phyloP scores from a whole-genome alignment of 2,329 filamentous ascomycete species.

The Epichloe festucae region DNA sequence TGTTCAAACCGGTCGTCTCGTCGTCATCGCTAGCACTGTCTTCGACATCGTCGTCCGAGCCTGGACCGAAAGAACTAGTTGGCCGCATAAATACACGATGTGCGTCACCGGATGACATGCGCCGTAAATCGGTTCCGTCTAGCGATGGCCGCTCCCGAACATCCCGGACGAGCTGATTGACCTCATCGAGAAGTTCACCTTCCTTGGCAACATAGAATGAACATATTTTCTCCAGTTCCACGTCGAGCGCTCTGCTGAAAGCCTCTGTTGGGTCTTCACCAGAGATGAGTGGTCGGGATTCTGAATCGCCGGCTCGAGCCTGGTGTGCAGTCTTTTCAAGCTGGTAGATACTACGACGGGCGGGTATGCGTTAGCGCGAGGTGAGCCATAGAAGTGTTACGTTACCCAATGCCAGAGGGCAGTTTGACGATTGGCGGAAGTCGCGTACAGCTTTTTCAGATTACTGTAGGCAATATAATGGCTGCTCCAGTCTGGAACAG shows the following conservation, averaged over 20 bases:
- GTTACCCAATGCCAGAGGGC: neutral
- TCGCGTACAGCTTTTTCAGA: slow-evolving; percentile 83
- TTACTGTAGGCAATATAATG: slow-evolving; percentile 98
- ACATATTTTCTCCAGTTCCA: slow-evolving; percentile 86
- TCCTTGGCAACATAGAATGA: slow-evolving; percentile 88
- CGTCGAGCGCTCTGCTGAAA: slow-evolving; percentile 70
- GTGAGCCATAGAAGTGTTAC: too few relatives aligned
- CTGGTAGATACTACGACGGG: slow-evolving; percentile 65
- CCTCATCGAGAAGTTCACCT: slow-evolving; percentile 70
- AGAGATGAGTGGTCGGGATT: slow-evolving; percentile 71
- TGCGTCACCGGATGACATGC: slow-evolving; percentile 17
- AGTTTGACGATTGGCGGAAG: neutral
- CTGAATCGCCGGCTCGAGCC: slow-evolving; percentile 52
- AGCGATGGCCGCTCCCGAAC: slow-evolving; percentile 50
- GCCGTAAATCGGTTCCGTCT: slow-evolving; percentile 24
- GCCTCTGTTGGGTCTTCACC: slow-evolving; percentile 64
- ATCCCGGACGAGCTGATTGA: slow-evolving; percentile 64
- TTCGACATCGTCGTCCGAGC: slow-evolving; percentile 36
- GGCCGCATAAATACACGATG: slow-evolving; percentile 13
- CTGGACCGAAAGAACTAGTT: slow-evolving; percentile 28
- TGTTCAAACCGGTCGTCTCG: slow-evolving; percentile 42
- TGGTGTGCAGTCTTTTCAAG: slow-evolving; percentile 77
- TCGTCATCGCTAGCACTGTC: slow-evolving; percentile 53
- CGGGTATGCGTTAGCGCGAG: neutral
- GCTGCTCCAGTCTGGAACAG: slow-evolving; percentile 97